Conservation (phyloP, 768 basidiomycete species). For the Paxillus ammoniavirescens region DNA sequence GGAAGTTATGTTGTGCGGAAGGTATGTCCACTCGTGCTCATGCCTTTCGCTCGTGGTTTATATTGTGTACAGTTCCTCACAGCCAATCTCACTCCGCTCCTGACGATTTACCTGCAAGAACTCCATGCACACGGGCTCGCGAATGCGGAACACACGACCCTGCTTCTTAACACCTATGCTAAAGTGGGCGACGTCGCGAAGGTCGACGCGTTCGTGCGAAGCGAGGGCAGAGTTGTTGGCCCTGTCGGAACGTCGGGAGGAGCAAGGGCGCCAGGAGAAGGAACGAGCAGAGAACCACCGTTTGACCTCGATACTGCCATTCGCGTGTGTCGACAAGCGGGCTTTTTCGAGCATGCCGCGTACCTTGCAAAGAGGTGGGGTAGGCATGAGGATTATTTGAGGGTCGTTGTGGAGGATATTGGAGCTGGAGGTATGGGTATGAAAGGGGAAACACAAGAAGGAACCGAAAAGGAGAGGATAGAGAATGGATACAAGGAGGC, state of each 20-base stretch:
- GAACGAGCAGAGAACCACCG: constrained; percentile 68
- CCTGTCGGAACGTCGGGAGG: constrained; percentile 13
- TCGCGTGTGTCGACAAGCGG: constrained; percentile 93
- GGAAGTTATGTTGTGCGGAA: constrained; percentile 98
- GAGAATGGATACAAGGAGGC: constrained; percentile 63
- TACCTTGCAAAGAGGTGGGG: constrained; percentile 93
- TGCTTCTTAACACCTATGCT: constrained; percentile 95
- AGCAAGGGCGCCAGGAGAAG: constrained; percentile 28
- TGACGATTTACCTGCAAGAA: constrained; percentile 95
- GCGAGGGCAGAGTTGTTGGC: constrained; percentile 58
- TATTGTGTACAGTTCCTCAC: constrained; percentile 74
- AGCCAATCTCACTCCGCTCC: constrained; percentile 92
- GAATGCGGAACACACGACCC: constrained; percentile 94
- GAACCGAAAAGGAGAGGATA: constrained; percentile 9
- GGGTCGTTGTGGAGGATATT: constrained; percentile 93
- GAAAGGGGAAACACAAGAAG: background rate
- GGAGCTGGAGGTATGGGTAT: constrained; percentile 28
- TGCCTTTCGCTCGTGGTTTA: background rate
- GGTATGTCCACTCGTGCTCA: constrained; percentile 40
- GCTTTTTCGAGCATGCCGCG: constrained; percentile 92
- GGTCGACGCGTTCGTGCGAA: constrained; percentile 89
- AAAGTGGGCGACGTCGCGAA: constrained; percentile 90
- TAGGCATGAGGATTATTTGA: constrained; percentile 87
- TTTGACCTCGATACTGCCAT: constrained; percentile 98
- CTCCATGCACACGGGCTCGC: constrained; percentile 87